Evolutionary conservation across 2,329 filamentous ascomycete genomes (phyloP).

Genomic region (Dactylonectria estremocensis): DNA sequence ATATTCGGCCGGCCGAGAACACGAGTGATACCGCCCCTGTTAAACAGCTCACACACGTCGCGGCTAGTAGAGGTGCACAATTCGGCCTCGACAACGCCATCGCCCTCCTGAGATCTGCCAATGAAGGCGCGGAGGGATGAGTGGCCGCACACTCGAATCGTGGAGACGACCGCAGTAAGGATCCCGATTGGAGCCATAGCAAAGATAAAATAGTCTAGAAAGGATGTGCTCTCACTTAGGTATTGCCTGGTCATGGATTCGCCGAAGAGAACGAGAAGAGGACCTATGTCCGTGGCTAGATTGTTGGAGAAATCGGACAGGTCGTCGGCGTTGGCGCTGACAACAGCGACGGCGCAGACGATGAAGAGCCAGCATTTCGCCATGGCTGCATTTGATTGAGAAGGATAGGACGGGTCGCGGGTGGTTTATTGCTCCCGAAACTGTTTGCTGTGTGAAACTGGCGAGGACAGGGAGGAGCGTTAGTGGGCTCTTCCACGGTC

Average conservation of each 20-base stretch:
- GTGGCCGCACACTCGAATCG: constrained; percentile 51
- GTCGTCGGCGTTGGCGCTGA: not conserved
- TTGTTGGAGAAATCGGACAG: not conserved
- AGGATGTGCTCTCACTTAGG: constrained; percentile 51
- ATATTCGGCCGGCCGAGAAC: constrained; percentile 53
- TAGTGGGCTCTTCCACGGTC: not conserved
- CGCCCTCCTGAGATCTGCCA: constrained; percentile 56
- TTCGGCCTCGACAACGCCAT: constrained; percentile 54
- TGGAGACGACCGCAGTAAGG: constrained; percentile 54
- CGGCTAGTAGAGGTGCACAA: constrained; percentile 57
- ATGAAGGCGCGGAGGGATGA: constrained; percentile 55
- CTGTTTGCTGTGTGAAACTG: not conserved
- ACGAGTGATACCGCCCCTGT: constrained; percentile 50
- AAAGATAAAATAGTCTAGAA: constrained; percentile 52
- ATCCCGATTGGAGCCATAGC: constrained; percentile 57
- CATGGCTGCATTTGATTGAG: not conserved
- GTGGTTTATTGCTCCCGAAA: not conserved
- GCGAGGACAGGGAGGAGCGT: not conserved
- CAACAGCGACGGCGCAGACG: not conserved
- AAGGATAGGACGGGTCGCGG: not conserved
- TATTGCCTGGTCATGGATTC: constrained; percentile 58
- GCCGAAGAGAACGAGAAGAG: constrained; percentile 56
- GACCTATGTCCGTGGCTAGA: constrained; percentile 52
- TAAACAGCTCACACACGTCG: constrained; percentile 58
- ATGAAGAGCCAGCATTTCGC: not conserved